Evolutionary conservation across 2,329 filamentous ascomycete genomes (phyloP).

Genomic region (Chaetomiaceae sp.): DNA sequence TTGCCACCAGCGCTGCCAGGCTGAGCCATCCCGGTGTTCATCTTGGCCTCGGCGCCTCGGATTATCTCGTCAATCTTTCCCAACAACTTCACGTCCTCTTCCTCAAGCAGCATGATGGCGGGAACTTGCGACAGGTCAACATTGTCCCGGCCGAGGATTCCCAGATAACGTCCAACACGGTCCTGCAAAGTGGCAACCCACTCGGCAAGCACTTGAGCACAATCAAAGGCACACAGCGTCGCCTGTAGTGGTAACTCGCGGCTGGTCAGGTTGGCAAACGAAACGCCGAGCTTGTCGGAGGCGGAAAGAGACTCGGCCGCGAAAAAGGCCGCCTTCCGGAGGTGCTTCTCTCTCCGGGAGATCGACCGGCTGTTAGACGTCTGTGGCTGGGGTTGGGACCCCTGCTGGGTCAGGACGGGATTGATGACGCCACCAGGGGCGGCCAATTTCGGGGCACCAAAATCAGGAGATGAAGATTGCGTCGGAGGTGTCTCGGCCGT

Average conservation of each 20-base stretch:
- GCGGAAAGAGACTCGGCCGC: slow-evolving; percentile 87
- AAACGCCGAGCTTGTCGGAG: slow-evolving; percentile 79
- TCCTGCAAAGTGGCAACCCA: slow-evolving; percentile 94
- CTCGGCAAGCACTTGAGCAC: slow-evolving; percentile 86
- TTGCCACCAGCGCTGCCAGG: slow-evolving; percentile 47
- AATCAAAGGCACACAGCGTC: slow-evolving; percentile 89
- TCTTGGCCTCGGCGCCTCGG: slow-evolving; percentile 70
- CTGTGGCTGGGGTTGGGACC: slow-evolving; percentile 28
- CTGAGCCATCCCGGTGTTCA: slow-evolving; percentile 54
- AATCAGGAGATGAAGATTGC: slow-evolving; percentile 47
- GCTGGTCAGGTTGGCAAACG: slow-evolving; percentile 77
- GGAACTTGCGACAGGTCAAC: slow-evolving; percentile 77
- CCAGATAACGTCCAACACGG: slow-evolving; percentile 83
- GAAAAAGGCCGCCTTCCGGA: slow-evolving; percentile 92
- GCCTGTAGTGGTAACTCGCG: slow-evolving; percentile 85
- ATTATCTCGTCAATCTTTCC: slow-evolving; percentile 78
- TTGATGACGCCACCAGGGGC: slow-evolving; percentile 23
- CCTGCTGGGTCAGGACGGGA: slow-evolving; percentile 22
- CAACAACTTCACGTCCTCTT: slow-evolving; percentile 83
- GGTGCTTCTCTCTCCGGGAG: slow-evolving; percentile 75
- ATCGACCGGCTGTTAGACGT: slow-evolving; percentile 40
- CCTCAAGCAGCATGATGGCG: slow-evolving; percentile 83
- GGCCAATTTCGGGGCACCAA: slow-evolving; percentile 37
- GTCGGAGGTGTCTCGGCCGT: slow-evolving; percentile 49
- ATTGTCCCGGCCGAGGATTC: slow-evolving; percentile 77